phyloP scores from a whole-genome alignment of 768 basidiomycete species.

The Leccinum variicolor region DNA sequence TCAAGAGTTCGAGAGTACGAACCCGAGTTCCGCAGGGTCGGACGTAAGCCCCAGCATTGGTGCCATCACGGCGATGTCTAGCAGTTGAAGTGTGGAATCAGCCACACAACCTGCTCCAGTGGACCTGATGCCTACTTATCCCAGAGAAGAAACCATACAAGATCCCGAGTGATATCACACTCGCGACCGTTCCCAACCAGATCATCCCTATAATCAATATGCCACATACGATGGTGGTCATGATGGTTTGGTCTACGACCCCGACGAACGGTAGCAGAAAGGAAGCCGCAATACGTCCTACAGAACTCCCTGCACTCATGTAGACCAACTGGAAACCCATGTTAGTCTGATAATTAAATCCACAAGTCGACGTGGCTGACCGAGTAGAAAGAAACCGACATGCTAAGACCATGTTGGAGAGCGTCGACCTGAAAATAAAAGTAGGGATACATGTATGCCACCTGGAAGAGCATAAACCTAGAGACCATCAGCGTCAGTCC shows the following conservation, averaged over 20 bases:
- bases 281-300: slow-evolving; percentile 48
- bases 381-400: slow-evolving; percentile 51
- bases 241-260: slow-evolving; percentile 39
- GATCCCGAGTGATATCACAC: slow-evolving; percentile 40
- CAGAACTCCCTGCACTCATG: slow-evolving; percentile 46
- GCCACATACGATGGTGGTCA: slow-evolving; percentile 31
- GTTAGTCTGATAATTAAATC: neutral
- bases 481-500: neutral
- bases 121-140: slow-evolving; percentile 28
- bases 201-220: slow-evolving; percentile 42
- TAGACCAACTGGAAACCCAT: slow-evolving; percentile 14
- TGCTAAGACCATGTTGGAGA: slow-evolving; percentile 43
- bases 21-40: slow-evolving; percentile 51
- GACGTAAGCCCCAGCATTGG: slow-evolving; percentile 46
- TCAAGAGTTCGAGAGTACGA: slow-evolving; percentile 2
- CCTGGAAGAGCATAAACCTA: slow-evolving; percentile 30
- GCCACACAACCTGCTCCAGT: too few species aligned
- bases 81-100: too few species aligned
- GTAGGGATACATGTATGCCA: slow-evolving; percentile 46
- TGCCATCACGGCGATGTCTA: slow-evolving; percentile 38
- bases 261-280: slow-evolving; percentile 39
- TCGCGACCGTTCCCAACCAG: slow-evolving; percentile 33
- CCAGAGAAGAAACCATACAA: slow-evolving; percentile 51
- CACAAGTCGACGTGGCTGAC: neutral
- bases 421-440: slow-evolving; percentile 60